Evolutionary conservation across 768 basidiomycete genomes (phyloP).

Genomic region (Candolleomyces efflorescens): DNA sequence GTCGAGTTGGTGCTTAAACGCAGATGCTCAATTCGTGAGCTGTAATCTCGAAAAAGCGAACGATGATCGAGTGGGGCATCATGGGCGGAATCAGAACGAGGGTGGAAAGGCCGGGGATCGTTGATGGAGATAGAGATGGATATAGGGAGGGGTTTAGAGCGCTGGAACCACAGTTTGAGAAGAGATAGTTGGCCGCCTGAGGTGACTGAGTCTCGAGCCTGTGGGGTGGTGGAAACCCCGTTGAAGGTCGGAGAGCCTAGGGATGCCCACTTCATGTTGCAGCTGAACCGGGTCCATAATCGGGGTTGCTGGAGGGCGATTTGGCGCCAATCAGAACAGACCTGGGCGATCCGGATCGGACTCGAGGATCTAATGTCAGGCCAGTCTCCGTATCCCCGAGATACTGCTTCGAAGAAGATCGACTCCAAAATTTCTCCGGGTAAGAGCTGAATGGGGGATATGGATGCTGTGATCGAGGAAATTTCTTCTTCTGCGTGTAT

Average conservation of each 20-base stretch:
- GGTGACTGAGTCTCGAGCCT: neutral
- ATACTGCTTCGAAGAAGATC: neutral
- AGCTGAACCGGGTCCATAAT: neutral
- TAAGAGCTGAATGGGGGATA: neutral
- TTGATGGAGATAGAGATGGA: neutral
- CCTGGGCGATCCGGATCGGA: neutral
- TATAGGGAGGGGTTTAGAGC: neutral
- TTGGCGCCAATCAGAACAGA: neutral
- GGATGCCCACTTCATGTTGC: neutral
- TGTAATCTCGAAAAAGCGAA: neutral
- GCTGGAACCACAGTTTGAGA: neutral
- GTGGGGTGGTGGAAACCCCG: neutral
- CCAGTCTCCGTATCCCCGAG: neutral
- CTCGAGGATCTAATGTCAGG: neutral
- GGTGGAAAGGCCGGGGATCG: neutral
- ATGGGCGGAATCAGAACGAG: neutral
- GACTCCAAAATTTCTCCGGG: neutral
- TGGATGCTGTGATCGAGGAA: too few relatives aligned
- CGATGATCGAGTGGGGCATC: neutral
- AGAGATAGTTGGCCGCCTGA: neutral
- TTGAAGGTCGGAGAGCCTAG: neutral
- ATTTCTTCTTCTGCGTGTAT: neutral
- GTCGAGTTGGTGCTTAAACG: neutral
- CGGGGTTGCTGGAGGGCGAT: neutral
- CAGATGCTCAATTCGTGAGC: neutral